These are phyloP conservation scores for Metarhizium robertsii DNA, from an alignment of 2,329 filamentous ascomycete genomes.

Conservation along the genomic window DNA sequence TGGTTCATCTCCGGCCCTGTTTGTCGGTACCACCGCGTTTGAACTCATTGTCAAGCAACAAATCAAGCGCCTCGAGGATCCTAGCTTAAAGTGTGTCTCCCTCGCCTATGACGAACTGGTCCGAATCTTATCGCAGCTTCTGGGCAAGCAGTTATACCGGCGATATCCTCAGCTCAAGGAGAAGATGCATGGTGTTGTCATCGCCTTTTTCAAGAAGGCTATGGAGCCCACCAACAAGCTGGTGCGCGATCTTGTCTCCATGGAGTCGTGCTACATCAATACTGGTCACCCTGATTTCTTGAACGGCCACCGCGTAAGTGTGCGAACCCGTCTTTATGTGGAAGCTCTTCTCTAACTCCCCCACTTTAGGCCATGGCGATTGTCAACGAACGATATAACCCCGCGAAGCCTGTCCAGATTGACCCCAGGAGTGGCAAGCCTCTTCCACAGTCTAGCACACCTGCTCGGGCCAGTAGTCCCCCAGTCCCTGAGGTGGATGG, in stretches of 20 bases:
- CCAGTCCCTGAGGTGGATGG: slow-evolving; percentile 46
- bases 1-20: slow-evolving; percentile 92
- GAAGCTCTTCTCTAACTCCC: background rate
- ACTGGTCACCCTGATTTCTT: slow-evolving; percentile 97
- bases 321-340: background rate
- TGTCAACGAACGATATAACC: slow-evolving; percentile 83
- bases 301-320: slow-evolving; percentile 75
- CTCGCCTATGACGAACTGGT: slow-evolving; percentile 96
- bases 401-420: slow-evolving; percentile 80
- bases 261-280: slow-evolving; percentile 98
- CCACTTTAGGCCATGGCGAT: slow-evolving; percentile 75
- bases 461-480: slow-evolving; percentile 67
- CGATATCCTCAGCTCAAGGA: slow-evolving; percentile 93
- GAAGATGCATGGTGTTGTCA: slow-evolving; percentile 89
- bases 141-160: slow-evolving; percentile 82
- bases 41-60: slow-evolving; percentile 98
- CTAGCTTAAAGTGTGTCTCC: slow-evolving; percentile 93
- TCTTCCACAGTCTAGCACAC: slow-evolving; percentile 55
- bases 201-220: slow-evolving; percentile 92
- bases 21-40: slow-evolving; percentile 96
- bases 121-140: slow-evolving; percentile 82
- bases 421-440: slow-evolving; percentile 99
- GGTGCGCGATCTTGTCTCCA: slow-evolving; percentile 81
- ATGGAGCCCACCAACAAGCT: slow-evolving; percentile 99
- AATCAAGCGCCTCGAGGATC: slow-evolving; percentile 92